A percentile compares a stretch with the other conserved stretches of the same genome.
These are phyloP conservation scores for Paramecium pentaurelia DNA, from an alignment of 73 alveolate species.

Conservation along the genomic window DNA sequence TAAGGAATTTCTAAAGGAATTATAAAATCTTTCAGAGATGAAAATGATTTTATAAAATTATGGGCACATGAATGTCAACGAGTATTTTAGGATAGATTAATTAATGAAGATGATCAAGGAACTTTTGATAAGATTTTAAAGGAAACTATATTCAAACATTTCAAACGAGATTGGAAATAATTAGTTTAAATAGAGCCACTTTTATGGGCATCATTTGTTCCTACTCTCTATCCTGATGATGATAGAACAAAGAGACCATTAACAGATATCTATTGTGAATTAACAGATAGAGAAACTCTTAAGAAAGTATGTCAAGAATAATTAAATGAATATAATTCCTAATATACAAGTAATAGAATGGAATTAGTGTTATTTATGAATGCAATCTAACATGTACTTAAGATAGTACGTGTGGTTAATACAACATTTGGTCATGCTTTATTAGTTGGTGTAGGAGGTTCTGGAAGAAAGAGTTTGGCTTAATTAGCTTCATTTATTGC, in stretches of 20 bases:
- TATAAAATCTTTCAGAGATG: constrained; percentile 77
- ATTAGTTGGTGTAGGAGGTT: constrained; percentile 99
- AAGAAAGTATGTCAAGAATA: constrained; percentile 79
- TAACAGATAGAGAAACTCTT: constrained; percentile 72
- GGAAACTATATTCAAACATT: constrained; percentile 81
- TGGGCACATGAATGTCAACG: constrained; percentile 99
- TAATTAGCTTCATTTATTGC: constrained; percentile 96
- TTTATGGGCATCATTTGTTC: constrained; percentile 89
- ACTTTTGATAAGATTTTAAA: constrained; percentile 86
- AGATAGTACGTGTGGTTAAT: constrained; percentile 94
- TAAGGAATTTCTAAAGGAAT: constrained; percentile 94
- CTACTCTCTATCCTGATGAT: constrained; percentile 79
- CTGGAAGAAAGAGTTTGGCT: constrained; percentile 98
- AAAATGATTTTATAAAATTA: constrained; percentile 88
- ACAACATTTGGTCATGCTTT: constrained; percentile 98
- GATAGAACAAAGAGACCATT: constrained; percentile 76
- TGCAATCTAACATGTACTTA: constrained; percentile 97
- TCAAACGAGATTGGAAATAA: constrained; percentile 88
- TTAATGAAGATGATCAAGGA: constrained; percentile 85
- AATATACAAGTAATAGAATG: constrained; percentile 83
- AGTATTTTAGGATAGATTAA: constrained; percentile 98
- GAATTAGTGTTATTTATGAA: constrained; percentile 97
- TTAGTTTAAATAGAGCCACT: constrained; percentile 88
- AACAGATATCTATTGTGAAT: constrained; percentile 78
- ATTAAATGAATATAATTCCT: constrained; percentile 78